Conservation (phyloP, 78 protist genomes). For the Planoprotostelium fungivorum region DNA sequence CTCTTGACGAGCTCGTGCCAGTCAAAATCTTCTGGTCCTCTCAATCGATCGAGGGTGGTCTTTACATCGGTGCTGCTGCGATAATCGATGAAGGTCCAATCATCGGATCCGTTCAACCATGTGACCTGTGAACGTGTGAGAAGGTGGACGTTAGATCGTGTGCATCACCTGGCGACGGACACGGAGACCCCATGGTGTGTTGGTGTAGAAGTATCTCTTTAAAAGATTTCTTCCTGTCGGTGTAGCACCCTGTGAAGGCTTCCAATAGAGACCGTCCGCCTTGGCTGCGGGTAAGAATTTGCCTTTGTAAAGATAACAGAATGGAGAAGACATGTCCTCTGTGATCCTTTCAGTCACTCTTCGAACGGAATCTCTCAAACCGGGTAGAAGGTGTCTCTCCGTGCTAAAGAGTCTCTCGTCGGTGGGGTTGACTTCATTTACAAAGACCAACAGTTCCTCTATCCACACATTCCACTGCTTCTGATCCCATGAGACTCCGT, state of each 20-base stretch:
- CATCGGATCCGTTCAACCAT: not conserved
- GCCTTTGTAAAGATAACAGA: not conserved
- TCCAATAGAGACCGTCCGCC: not conserved
- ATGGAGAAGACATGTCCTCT: not conserved
- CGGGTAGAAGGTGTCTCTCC: not conserved
- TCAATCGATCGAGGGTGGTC: not conserved
- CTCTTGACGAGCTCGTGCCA: not conserved
- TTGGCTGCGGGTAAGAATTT: not conserved
- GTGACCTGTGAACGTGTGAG: not conserved
- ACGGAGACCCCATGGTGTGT: not conserved
- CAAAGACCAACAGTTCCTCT: not conserved
- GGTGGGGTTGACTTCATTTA: not conserved
- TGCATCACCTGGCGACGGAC: not conserved
- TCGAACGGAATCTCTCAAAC: not conserved
- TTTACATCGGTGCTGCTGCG: not conserved
- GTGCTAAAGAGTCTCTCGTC: not conserved
- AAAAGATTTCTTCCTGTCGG: not conserved
- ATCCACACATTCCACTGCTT: not conserved
- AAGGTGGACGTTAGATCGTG: not conserved
- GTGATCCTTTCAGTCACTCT: not conserved
- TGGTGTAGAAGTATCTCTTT: not conserved
- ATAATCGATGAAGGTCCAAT: not conserved
- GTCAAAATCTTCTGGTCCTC: not conserved
- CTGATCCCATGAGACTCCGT: no score
- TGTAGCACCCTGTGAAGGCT: not conserved